Evolutionary conservation across 2,329 filamentous ascomycete species (phyloP).

Genomic region (Phaeosphaeriaceae sp.): DNA sequence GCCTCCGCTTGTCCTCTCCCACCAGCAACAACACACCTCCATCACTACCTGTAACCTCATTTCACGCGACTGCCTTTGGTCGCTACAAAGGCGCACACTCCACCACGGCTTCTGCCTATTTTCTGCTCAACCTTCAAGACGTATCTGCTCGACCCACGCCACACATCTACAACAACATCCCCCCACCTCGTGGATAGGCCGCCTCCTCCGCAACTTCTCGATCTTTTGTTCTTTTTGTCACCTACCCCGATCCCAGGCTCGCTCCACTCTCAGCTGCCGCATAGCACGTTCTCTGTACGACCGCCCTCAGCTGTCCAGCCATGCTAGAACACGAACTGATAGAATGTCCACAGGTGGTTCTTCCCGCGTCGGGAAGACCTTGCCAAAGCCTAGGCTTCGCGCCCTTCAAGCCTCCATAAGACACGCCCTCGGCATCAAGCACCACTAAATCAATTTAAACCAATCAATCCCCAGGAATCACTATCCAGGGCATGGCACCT

Average conservation of each 20-base stretch:
- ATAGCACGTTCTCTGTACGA: slow-evolving; percentile 88
- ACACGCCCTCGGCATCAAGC: slow-evolving; percentile 48
- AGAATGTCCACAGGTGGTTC: slow-evolving; percentile 1
- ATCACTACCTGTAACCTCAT: background rate
- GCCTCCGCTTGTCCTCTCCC: background rate
- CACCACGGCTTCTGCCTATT: slow-evolving; percentile 55
- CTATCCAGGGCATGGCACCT: slow-evolving; percentile 72
- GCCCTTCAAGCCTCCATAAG: slow-evolving; percentile 95
- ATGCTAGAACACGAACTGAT: background rate
- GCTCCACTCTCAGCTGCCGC: slow-evolving; percentile 90
- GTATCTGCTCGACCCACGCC: slow-evolving; percentile 53
- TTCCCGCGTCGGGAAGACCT: slow-evolving; percentile 87
- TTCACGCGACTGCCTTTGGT: slow-evolving; percentile 45
- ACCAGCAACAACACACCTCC: background rate
- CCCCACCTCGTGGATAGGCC: slow-evolving; percentile 51
- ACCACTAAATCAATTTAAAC: slow-evolving; percentile 8
- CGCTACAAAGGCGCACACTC: slow-evolving; percentile 48
- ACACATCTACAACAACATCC: slow-evolving; percentile 59
- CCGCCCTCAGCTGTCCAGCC: background rate
- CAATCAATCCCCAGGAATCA: slow-evolving; percentile 25
- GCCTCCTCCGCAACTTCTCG: slow-evolving; percentile 42
- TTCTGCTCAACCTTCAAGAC: slow-evolving; percentile 56
- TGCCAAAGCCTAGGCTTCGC: slow-evolving; percentile 88
- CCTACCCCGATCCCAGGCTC: slow-evolving; percentile 60
- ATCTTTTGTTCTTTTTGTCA: slow-evolving; percentile 54